Percentiles rank a stretch among this genome's conserved stretches.
Evolutionary conservation across 257 asterid genomes (phyloP).

Genomic region (Solanum etuberosum): DNA sequence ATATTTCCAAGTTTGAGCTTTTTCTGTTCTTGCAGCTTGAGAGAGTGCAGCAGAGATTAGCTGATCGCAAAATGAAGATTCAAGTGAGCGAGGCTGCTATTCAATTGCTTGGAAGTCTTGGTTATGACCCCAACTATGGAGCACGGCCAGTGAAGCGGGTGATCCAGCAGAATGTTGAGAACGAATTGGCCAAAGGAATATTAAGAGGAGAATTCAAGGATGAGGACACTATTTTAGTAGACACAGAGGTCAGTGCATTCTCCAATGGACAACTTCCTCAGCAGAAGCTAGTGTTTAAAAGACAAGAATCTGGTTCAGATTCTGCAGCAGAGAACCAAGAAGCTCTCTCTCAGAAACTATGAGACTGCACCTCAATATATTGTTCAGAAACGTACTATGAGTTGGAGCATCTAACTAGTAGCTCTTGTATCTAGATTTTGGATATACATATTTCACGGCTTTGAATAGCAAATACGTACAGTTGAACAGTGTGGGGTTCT

Average conservation of each 20-base stretch:
- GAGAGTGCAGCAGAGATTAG: conserved; percentile 69
- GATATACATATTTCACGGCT: neutral
- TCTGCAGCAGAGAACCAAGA: conserved; percentile 35
- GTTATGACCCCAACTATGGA: conserved; percentile 89
- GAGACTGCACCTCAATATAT: neutral
- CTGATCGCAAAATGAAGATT: conserved; percentile 69
- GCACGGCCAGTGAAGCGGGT: conserved; percentile 96
- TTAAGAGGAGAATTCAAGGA: conserved; percentile 83
- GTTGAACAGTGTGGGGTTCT: neutral
- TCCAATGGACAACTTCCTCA: conserved; percentile 79
- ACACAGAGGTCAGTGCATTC: conserved; percentile 69
- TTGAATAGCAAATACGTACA: neutral
- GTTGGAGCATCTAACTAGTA: neutral
- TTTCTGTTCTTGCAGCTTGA: conserved; percentile 43
- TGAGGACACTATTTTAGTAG: conserved; percentile 50
- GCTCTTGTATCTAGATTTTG: neutral
- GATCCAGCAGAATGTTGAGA: conserved; percentile 74
- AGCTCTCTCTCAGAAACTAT: conserved; percentile 21
- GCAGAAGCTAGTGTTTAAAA: conserved; percentile 61
- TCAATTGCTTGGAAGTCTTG: conserved; percentile 61
- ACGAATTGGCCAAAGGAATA: conserved; percentile 87
- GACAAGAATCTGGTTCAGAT: conserved; percentile 25
- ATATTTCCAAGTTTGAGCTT: neutral
- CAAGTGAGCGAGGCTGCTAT: conserved; percentile 70
- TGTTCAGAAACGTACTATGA: neutral